phyloP scores from a whole-genome alignment of 2,329 filamentous ascomycete genomes.

The Cordyceps tenuipes region DNA sequence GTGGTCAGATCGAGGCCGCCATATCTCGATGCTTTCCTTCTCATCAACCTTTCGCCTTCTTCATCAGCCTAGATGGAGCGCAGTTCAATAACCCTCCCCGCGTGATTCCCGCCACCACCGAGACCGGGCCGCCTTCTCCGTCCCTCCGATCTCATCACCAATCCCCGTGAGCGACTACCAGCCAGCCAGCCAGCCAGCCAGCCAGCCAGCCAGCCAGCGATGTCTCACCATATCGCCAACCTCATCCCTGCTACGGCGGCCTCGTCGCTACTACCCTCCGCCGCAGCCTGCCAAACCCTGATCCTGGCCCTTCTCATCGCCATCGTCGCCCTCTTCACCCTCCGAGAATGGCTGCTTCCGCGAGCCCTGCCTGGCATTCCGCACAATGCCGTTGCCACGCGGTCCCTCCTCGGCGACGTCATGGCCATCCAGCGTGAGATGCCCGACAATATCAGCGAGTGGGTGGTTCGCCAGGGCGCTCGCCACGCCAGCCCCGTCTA shows the following conservation, averaged over 20 bases:
- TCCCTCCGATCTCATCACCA: no score
- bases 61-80: no score
- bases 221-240: neutral
- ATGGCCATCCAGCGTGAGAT: constrained; percentile 17
- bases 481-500: constrained; percentile 32
- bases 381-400: constrained; percentile 30
- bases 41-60: no score
- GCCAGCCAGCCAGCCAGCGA: neutral
- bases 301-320: neutral
- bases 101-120: no score
- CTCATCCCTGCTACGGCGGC: neutral
- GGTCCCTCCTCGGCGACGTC: constrained; percentile 33
- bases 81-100: no score
- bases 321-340: neutral
- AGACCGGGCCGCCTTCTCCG: no score
- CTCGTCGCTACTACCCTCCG: neutral
- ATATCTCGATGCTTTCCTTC: no score
- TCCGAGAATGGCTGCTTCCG: constrained; percentile 23
- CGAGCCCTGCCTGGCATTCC: constrained; percentile 38
- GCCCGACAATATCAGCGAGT: constrained; percentile 10
- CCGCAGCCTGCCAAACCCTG: neutral
- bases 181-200: no score
- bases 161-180: neutral
- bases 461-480: constrained; percentile 22
- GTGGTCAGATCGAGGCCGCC: no score